phyloP scores from a whole-genome alignment of 495 filamentous ascomycete genomes.

The Antarctomyces pellizariae region DNA sequence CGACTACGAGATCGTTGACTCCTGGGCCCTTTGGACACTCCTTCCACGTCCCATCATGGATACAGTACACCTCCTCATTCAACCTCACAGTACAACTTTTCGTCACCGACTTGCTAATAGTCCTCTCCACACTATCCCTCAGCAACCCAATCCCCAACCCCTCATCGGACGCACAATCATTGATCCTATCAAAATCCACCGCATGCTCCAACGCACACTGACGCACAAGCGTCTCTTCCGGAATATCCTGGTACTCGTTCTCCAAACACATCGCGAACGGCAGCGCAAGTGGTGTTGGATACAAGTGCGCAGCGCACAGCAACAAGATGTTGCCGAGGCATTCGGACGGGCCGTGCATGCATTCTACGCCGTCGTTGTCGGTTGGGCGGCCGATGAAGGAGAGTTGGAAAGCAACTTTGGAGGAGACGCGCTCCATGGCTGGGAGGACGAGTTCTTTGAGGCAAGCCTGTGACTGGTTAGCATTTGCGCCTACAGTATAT shows the following conservation, averaged over 20 bases:
- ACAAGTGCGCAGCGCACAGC: constrained; percentile 64
- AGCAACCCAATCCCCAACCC: constrained; percentile 42
- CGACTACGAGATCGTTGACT: constrained; percentile 47
- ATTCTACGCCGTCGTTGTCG: constrained; percentile 42
- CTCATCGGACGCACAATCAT: constrained; percentile 50
- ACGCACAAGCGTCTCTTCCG: constrained; percentile 46
- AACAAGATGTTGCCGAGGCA: constrained; percentile 89
- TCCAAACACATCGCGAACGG: constrained; percentile 82
- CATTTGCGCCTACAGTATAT: background rate
- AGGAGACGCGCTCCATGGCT: constrained; percentile 54
- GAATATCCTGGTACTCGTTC: constrained; percentile 46
- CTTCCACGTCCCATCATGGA: constrained; percentile 66
- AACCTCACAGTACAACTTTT: constrained; percentile 80
- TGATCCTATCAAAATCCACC: constrained; percentile 62
- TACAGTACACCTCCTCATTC: constrained; percentile 55
- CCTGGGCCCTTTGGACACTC: constrained; percentile 47
- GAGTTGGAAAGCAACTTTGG: constrained; percentile 76
- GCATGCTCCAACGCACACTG: constrained; percentile 77
- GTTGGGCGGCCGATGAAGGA: constrained; percentile 62
- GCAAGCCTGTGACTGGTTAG: constrained; percentile 28
- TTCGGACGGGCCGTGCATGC: constrained; percentile 74
- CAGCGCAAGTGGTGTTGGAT: constrained; percentile 60
- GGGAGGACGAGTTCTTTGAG: constrained; percentile 62
- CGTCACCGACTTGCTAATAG: constrained; percentile 45
- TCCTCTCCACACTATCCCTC: constrained; percentile 49